These are phyloP conservation scores for Pseudogymnoascus sp. DNA, from an alignment of 2,329 filamentous ascomycete genomes.

Conservation along the genomic window DNA sequence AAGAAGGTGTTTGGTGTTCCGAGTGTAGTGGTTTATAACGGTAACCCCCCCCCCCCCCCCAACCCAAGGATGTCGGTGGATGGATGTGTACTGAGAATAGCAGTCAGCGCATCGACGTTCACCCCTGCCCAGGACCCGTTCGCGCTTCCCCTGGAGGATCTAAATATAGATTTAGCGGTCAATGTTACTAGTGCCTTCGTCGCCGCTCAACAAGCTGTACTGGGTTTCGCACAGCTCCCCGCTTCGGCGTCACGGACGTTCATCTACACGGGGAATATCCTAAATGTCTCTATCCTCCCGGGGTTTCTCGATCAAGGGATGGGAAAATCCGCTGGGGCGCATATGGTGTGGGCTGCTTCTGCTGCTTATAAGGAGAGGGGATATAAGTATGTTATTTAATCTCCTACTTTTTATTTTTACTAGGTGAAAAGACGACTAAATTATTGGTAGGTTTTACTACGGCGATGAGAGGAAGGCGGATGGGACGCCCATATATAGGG, in stretches of 20 bases:
- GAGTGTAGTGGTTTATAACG: constrained; percentile 37
- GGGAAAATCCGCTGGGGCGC: constrained; percentile 31
- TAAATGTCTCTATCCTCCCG: constrained; percentile 27
- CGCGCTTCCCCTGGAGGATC: constrained; percentile 16
- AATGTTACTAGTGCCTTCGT: constrained; percentile 32
- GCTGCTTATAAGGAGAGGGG: constrained; percentile 28
- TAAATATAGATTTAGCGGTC: constrained; percentile 28
- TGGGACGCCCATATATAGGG: constrained; percentile 26
- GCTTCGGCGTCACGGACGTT: constrained; percentile 31
- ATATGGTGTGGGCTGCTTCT: constrained; percentile 29
- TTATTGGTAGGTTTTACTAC: constrained; percentile 44
- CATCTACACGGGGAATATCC: constrained; percentile 36
- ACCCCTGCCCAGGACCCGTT: constrained; percentile 23
- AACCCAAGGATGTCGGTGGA: too few species aligned
- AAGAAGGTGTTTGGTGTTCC: constrained; percentile 28
- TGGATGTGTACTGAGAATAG: not conserved
- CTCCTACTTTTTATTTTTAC: too few species aligned
- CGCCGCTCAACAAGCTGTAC: constrained; percentile 31
- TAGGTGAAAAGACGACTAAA: too few species aligned
- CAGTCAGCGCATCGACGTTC: constrained; percentile 19
- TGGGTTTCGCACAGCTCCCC: constrained; percentile 24
- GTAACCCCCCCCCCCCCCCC: too few species aligned
- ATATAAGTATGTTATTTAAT: too few species aligned
- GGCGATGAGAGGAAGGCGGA: constrained; percentile 38
- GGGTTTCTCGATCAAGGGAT: constrained; percentile 29